Base-by-base conservation (phyloP, 331 rosid species). In the Cydonia oblonga region DNA sequence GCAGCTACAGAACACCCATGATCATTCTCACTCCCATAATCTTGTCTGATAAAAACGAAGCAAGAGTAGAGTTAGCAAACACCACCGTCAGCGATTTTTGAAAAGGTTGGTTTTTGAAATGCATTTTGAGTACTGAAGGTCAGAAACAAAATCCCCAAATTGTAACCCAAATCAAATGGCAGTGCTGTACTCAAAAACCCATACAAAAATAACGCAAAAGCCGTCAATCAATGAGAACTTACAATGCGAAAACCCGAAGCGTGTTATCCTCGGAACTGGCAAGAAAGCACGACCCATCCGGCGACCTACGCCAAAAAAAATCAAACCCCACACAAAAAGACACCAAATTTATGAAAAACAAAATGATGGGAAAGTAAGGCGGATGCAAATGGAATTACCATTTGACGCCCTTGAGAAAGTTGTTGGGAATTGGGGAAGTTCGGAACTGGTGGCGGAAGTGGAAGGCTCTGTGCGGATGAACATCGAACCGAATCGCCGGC, bases 281-380 rank as follows among this genome's bases (percentile, higher is more conserved):
- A 29, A 93, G 96, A 64, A 91, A 93, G 59, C 84, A 82, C 49
- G 98, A 93, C 29, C 98, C 98, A 53, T 93, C 97, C 14, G 97
- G 97, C 38, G 97, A 91, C 97, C 96, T 92, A 32, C 24, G 56
- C 57, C n/a, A 58, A 29, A 60, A 60, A 0, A 58, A 56, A 9
- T 14, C 7, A 29, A 73, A 75, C 42, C 61, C 5, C 12, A 58
- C 15, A 38, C 1, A 35, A 26, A 1, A 53, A 29, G 61, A 5
- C 30, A 26, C 61, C 53, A 29, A 32, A 3, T 53, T 7, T 35
- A 15, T 44, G 30, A 35, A 69, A 64, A 19, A n/a, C n/a, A 18
- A 68, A 13, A 16, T 14, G 33, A 30, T 15, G 30, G 52, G 68
- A 64, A 0, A n/a, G 46, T 9, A 64, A 64, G 26, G 26, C 6